Evolutionary conservation across 2,329 filamentous ascomycete genomes (phyloP), one percentile per base, ranked within the genome.

Genomic region (Cytospora chrysosperma): DNA sequence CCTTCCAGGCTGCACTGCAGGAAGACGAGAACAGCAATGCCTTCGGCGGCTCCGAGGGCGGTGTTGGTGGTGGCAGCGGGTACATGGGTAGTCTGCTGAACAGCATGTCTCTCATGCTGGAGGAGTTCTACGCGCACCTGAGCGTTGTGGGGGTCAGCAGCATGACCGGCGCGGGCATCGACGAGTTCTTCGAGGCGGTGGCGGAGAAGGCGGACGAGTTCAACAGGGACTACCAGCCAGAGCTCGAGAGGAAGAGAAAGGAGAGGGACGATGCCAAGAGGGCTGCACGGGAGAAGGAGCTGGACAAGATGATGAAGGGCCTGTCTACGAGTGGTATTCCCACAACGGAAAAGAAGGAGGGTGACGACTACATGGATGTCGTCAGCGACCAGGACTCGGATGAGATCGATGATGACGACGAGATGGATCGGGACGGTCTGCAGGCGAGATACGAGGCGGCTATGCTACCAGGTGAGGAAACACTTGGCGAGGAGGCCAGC

Each of bases 51-150:
- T 82, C 84, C 30, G 92, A 93, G 69, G 88, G 86, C 12, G 82
- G 76, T 26, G 77, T 78, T 19, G 79, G 83, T 50, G 86, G 88
- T 6, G 93, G 93, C 13, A 95, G 89, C 69, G 95, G 95, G 17
- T 99, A 99, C 79, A 98, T 99, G 95, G 90, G 91, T 61, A 96
- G 91, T 68, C 79, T 98, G 61, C 83, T 99, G 59, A 98, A 97
- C 81, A 97, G 92, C 72, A 99, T 99, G 95, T 97, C 92, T 72
- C 81, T 98, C 66, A 92, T 99, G 84, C 81, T 99, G 37, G 95
- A 99, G 72, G 95, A 99, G 75, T 99, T 99, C 73, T 99, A 99
- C 76, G 88, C 92, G 47, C 93, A 98, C 72, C 81, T 99, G 37
- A 96, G 87, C 72, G 91, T 99, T 10, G 94, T 99, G 0, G 93